Percentiles rank a stretch among this genome's conserved stretches.
These are phyloP conservation scores for Sarocladiaceae sp. DNA, from an alignment of 2,329 filamentous ascomycete genomes.

Conservation along the genomic window DNA sequence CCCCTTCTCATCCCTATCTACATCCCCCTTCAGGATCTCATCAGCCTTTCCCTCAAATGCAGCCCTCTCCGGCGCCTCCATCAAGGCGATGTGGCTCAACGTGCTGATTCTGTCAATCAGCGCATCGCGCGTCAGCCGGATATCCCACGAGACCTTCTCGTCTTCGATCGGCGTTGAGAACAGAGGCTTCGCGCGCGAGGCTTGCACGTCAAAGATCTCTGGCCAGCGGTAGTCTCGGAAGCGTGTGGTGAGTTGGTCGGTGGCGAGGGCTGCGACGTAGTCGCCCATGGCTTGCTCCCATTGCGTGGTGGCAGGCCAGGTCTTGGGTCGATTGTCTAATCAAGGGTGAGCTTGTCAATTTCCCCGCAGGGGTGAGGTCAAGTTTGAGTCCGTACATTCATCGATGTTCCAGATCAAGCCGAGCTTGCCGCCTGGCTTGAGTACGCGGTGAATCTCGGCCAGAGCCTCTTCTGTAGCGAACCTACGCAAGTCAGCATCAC, in stretches of 20 bases:
- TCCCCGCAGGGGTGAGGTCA: not conserved
- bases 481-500: constrained; percentile 33
- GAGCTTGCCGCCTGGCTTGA: constrained; percentile 53
- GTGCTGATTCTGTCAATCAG: constrained; percentile 61
- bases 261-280: constrained; percentile 44
- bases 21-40: constrained; percentile 43
- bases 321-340: constrained; percentile 56
- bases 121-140: constrained; percentile 50
- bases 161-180: constrained; percentile 59
- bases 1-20: constrained; percentile 53
- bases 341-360: not conserved
- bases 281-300: constrained; percentile 61
- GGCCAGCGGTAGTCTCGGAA: constrained; percentile 62
- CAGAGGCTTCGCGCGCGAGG: constrained; percentile 32
- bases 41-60: constrained; percentile 45
- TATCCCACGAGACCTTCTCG: constrained; percentile 45
- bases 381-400: constrained; percentile 47
- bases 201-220: constrained; percentile 55
- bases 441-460: constrained; percentile 58
- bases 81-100: constrained; percentile 59
- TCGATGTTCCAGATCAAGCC: constrained; percentile 71
- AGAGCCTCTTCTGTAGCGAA: constrained; percentile 60
- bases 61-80: constrained; percentile 44
- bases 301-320: constrained; percentile 46
- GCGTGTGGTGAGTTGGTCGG: constrained; percentile 41